Conservation (phyloP, 345 rosid species). For the Jatropha curcas region DNA sequence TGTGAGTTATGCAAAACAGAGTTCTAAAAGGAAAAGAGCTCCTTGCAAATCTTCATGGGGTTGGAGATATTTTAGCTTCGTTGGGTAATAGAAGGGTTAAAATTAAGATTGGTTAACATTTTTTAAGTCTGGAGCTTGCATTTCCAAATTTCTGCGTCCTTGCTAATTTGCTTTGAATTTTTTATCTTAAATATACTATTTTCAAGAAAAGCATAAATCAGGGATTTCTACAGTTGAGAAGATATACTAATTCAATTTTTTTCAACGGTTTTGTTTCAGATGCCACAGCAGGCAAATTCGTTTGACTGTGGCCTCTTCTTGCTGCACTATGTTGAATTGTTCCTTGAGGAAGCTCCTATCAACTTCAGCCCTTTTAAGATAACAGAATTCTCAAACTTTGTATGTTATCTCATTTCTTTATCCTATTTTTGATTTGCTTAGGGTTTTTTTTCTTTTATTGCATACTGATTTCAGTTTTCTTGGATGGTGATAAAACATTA, state of each 20-base stretch:
- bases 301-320: conserved; percentile 94
- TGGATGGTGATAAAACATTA: neutral
- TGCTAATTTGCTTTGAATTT: neutral
- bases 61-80: neutral
- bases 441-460: neutral
- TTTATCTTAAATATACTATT: neutral
- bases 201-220: neutral
- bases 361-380: conserved; percentile 73
- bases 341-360: conserved; percentile 75
- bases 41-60: neutral
- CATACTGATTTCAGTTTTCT: neutral
- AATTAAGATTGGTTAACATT: no score
- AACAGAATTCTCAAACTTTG: conserved; percentile 66
- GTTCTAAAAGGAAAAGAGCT: neutral
- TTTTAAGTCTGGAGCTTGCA: no score
- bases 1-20: neutral
- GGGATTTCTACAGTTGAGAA: neutral
- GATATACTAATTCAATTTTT: neutral
- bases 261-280: conserved; percentile 41
- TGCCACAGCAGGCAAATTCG: conserved; percentile 96
- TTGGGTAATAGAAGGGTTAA: neutral
- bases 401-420: conserved; percentile 41
- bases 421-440: neutral
- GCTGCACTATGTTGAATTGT: conserved; percentile 91
- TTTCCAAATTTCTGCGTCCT: neutral